phyloP scores from a whole-genome alignment of 2,329 filamentous ascomycete genomes.

The Talaromyces albobiverticillius region DNA sequence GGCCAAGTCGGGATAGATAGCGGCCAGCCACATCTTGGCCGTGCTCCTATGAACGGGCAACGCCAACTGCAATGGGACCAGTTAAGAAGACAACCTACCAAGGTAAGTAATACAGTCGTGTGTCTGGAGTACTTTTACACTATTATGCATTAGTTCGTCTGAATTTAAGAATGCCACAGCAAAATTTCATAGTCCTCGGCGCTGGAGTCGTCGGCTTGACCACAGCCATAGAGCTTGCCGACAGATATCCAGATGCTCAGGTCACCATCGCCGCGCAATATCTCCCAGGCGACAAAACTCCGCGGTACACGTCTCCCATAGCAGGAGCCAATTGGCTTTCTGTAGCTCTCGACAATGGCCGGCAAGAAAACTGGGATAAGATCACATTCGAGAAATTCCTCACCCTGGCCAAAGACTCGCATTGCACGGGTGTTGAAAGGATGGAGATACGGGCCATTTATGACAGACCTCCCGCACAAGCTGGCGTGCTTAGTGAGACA shows the following conservation, averaged over 20 bases:
- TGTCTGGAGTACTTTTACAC: not conserved
- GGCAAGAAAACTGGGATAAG: not conserved
- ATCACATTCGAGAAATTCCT: not conserved
- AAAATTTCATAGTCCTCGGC: not conserved
- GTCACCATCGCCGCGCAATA: not conserved
- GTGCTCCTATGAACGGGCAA: not conserved
- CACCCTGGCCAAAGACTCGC: not conserved
- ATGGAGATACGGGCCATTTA: not conserved
- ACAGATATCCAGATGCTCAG: not conserved
- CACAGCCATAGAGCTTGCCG: slow-evolving; percentile 3
- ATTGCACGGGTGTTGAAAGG: not conserved
- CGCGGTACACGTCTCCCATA: not conserved
- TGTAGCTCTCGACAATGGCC: not conserved
- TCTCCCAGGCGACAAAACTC: not conserved
- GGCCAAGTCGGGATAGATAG: not conserved
- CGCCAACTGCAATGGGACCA: not conserved
- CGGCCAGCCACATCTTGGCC: not conserved
- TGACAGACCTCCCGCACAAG: not conserved
- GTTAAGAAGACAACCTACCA: not conserved
- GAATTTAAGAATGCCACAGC: not conserved
- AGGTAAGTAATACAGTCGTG: not conserved
- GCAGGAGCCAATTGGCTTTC: slow-evolving; percentile 5
- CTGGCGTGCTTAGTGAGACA: not conserved
- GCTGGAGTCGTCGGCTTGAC: slow-evolving; percentile 1
- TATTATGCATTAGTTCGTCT: no score